Evolutionary conservation across 2,329 filamentous ascomycete genomes (phyloP).

Genomic region (Aspergillus pseudotamarii): DNA sequence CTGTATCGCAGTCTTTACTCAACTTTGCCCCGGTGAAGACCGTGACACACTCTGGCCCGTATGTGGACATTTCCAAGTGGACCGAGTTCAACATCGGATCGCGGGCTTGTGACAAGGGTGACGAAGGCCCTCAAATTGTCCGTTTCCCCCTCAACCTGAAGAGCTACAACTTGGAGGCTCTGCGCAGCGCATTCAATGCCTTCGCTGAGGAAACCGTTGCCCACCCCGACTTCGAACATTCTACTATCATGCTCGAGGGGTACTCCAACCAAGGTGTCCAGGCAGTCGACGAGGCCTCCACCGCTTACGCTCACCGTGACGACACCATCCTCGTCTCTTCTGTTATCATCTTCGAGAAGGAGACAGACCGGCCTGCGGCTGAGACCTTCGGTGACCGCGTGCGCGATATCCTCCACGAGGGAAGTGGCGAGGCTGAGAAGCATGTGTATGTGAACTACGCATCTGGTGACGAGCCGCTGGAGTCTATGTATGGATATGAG

Average conservation of each 20-base stretch:
- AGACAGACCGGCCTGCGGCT: slow-evolving; percentile 38
- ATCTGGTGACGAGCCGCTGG: slow-evolving; percentile 48
- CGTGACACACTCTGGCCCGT: slow-evolving; percentile 37
- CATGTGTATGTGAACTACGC: slow-evolving; percentile 58
- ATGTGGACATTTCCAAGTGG: slow-evolving; percentile 47
- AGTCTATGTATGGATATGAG: slow-evolving; percentile 54
- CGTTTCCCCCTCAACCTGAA: slow-evolving; percentile 46
- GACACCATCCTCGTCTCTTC: slow-evolving; percentile 46
- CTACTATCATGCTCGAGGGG: slow-evolving; percentile 56
- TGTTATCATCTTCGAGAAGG: slow-evolving; percentile 41
- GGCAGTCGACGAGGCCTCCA: slow-evolving; percentile 33
- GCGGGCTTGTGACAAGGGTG: slow-evolving; percentile 41
- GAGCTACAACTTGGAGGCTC: slow-evolving; percentile 38
- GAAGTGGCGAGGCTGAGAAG: slow-evolving; percentile 35
- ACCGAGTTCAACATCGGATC: slow-evolving; percentile 38
- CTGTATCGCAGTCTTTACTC: slow-evolving; percentile 29
- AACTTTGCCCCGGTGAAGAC: slow-evolving; percentile 39
- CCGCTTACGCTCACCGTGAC: slow-evolving; percentile 49
- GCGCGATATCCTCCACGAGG: slow-evolving; percentile 41
- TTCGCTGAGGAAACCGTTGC: slow-evolving; percentile 33
- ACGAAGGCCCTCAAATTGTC: slow-evolving; percentile 33
- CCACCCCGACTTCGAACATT: slow-evolving; percentile 32
- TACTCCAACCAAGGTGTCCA: slow-evolving; percentile 51
- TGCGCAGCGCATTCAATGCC: slow-evolving; percentile 36
- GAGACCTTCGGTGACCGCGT: slow-evolving; percentile 41